Percentiles rank a stretch among this genome's conserved stretches.
Evolutionary conservation across 305 asterid genomes (phyloP).

Genomic region (Rubia balearica): DNA sequence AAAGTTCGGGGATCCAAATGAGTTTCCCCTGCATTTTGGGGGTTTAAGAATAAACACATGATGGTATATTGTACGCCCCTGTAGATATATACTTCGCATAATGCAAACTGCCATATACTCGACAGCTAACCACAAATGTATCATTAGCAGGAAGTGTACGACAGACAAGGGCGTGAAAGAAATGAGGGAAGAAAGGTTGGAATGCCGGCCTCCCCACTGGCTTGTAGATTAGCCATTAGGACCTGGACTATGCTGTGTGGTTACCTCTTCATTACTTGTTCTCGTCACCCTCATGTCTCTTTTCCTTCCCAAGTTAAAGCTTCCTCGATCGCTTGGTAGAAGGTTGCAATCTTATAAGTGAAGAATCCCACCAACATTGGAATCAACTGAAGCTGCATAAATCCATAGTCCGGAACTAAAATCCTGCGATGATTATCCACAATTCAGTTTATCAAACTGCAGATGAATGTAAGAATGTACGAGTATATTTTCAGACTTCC

Average conservation of each 20-base stretch:
- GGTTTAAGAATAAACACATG: no score
- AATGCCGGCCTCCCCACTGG: neutral
- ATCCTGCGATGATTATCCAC: constrained; percentile 40
- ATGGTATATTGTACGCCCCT: no score
- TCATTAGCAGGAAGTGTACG: neutral
- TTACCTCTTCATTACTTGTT: neutral
- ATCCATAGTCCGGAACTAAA: constrained; percentile 75
- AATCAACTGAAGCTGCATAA: constrained; percentile 69
- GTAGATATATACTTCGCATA: neutral
- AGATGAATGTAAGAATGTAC: constrained; percentile 1
- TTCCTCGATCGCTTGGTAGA: constrained; percentile 64
- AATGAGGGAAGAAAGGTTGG: neutral
- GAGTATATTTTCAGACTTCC: neutral
- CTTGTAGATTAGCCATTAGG: no score
- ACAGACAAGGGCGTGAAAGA: neutral
- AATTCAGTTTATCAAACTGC: neutral
- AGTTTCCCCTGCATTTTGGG: no score
- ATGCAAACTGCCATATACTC: neutral
- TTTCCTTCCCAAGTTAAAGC: constrained; percentile 34
- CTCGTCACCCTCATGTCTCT: constrained; percentile 29
- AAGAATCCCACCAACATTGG: constrained; percentile 90
- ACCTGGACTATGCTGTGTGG: no score
- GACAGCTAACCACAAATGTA: neutral
- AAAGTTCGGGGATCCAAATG: no score
- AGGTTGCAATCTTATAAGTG: constrained; percentile 88